A percentile compares a stretch with the other conserved stretches of the same genome.
Conservation (phyloP, 148 eudicot species). For the Rhododendron ferrugineum region DNA sequence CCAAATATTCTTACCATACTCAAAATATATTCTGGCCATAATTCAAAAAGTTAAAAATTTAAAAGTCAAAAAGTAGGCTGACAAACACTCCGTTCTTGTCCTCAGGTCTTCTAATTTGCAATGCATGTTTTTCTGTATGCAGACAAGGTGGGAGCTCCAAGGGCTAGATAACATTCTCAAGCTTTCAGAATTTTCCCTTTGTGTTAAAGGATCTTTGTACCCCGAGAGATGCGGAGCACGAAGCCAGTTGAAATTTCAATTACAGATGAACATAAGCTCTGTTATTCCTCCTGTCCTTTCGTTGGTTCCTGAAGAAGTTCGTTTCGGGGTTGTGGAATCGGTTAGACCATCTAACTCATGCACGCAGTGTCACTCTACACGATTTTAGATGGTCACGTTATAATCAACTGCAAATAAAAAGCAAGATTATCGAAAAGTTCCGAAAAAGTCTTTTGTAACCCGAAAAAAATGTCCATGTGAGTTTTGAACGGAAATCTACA, state of each 20-base stretch:
- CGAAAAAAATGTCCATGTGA: too few species aligned
- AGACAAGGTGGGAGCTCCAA: slow-evolving; percentile 85
- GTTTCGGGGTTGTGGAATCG: slow-evolving; percentile 53
- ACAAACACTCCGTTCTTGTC: neutral
- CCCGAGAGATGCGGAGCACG: slow-evolving; percentile 55
- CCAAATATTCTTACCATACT: too few species aligned
- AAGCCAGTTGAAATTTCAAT: slow-evolving; percentile 63
- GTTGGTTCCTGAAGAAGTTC: slow-evolving; percentile 63
- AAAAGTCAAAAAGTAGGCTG: too few species aligned
- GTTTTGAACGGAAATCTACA: too few species aligned
- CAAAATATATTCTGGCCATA: too few species aligned
- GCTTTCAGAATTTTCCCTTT: slow-evolving; percentile 64
- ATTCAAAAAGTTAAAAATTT: too few species aligned
- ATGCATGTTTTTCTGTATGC: slow-evolving; percentile 6
- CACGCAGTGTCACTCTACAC: neutral
- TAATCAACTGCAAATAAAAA: too few species aligned
- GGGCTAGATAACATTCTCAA: slow-evolving; percentile 63
- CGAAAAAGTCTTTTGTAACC: neutral
- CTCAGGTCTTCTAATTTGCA: neutral
- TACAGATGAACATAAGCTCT: slow-evolving; percentile 72
- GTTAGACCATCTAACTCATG: slow-evolving; percentile 29
- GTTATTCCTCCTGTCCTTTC: slow-evolving; percentile 58
- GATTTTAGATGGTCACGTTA: too few species aligned
- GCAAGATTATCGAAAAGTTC: neutral
- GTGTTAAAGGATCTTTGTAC: slow-evolving; percentile 68